A percentile compares a stretch with the other conserved stretches of the same genome.
Evolutionary conservation across 2,329 filamentous ascomycete species (phyloP).

Genomic region (Iodosphaeria phyllophila): DNA sequence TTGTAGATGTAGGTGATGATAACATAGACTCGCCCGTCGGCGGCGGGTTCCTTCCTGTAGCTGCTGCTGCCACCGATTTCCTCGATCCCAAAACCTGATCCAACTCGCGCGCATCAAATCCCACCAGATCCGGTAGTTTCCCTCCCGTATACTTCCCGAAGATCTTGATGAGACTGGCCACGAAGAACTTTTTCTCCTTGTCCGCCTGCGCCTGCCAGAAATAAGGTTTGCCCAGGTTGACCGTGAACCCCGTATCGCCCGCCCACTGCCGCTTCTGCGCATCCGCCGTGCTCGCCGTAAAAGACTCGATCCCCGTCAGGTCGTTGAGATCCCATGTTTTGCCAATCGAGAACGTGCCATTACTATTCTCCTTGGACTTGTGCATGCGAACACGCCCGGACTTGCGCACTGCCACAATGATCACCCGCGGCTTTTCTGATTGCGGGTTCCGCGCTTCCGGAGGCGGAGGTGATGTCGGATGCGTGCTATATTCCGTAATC

Average conservation of each 20-base stretch:
- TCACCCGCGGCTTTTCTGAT: constrained; percentile 73
- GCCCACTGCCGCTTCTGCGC: constrained; percentile 56
- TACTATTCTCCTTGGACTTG: constrained; percentile 89
- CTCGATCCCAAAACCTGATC: constrained; percentile 52
- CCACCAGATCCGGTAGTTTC: constrained; percentile 56
- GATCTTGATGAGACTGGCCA: constrained; percentile 89
- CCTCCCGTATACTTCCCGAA: constrained; percentile 92
- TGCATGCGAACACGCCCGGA: constrained; percentile 88
- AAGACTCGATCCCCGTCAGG: constrained; percentile 67
- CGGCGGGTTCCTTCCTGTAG: too few species aligned
- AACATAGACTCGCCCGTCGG: too few species aligned
- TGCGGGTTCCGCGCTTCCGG: constrained; percentile 50
- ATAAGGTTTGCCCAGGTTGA: constrained; percentile 84
- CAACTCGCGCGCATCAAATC: constrained; percentile 66
- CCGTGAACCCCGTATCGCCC: constrained; percentile 64
- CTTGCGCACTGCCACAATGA: constrained; percentile 83
- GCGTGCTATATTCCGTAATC: constrained; percentile 69
- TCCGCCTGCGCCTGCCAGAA: constrained; percentile 89
- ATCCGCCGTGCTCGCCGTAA: constrained; percentile 39
- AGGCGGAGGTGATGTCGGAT: constrained; percentile 71
- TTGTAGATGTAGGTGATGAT: too few species aligned
- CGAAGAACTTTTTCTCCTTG: constrained; percentile 98
- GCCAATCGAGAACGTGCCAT: constrained; percentile 88
- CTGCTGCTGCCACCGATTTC: constrained; percentile 19
- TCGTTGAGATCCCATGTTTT: constrained; percentile 98